Evolutionary conservation across 1,284 basidiomycete genomes (phyloP).

Genomic region (Inonotus hispidus): DNA sequence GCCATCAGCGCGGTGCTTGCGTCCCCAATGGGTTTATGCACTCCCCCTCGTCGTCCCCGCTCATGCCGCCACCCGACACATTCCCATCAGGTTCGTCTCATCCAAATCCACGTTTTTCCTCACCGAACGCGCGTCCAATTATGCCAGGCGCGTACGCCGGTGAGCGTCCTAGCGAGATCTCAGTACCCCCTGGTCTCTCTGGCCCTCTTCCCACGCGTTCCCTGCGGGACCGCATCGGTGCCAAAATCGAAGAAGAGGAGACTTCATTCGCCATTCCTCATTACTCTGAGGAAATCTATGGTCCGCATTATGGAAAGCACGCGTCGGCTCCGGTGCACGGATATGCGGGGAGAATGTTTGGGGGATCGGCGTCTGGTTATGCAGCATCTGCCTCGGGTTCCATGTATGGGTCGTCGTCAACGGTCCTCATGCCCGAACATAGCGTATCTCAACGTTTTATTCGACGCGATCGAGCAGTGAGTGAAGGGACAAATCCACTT

Average conservation of each 20-base stretch:
- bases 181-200: conserved; percentile 1
- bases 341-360: conserved; percentile 12
- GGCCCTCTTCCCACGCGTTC: conserved; percentile 3
- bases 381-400: conserved; percentile 1
- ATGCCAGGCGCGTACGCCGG: conserved; percentile 12
- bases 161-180: conserved; percentile 15
- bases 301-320: not conserved
- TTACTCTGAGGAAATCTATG: not conserved
- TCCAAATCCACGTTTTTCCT: not conserved
- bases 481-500: not conserved
- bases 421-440: conserved; percentile 12
- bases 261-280: not conserved
- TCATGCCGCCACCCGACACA: conserved; percentile 3
- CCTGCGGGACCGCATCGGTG: conserved; percentile 16
- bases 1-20: conserved; percentile 16
- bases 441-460: conserved; percentile 13
- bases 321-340: conserved; percentile 15
- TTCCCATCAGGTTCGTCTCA: not conserved
- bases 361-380: not conserved
- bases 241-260: conserved; percentile 17
- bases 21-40: not conserved
- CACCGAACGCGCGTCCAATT: not conserved
- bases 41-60: not conserved
- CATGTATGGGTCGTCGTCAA: conserved; percentile 2
- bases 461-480: conserved; percentile 4